Evolutionary conservation across 2,329 filamentous ascomycete species (phyloP), one percentile per base, ranked within the genome.

Genomic region (Blastomyces emzantsi): DNA sequence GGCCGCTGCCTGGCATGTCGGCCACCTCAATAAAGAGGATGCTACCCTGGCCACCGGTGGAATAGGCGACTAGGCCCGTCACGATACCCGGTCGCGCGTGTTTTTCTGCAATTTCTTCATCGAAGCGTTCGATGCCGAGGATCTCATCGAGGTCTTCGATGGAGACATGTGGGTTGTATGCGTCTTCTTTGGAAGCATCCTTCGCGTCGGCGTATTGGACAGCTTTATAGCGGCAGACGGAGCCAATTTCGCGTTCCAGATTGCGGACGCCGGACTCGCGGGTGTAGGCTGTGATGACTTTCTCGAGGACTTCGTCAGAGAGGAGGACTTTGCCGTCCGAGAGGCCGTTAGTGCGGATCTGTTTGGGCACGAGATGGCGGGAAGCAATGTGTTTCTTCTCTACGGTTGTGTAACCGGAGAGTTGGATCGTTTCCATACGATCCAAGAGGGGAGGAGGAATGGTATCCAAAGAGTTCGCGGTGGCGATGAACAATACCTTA

Each of bases 21-120:
- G 93, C 91, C 55, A 97, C 91, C 77, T 99, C 94, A 70, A 99
- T 99, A 81, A 99, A 99, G 63, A 99, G 83, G 71, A 99, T 99
- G 73, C 90, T 92, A 66, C 94, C 94, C 74, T 97, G 93, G 58
- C 92, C 92, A 60, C 94, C 93, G 3, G 88, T 89, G 72, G 88
- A 91, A 79, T 97, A 99, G 9, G 94, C 94, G 19, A 99, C 94
- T 41, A 99, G 87, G 17, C 94, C 94, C 0, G 94, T 99, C 47
- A 99, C 93, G 63, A 99, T 90, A 63, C 94, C 94, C 1, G 94
- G 93, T 22, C 92, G 84, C 82, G 73, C 82, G 49, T 85, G 85
- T 72, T 90, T 91, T 74, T 96, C 93, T 15, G 94, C 90, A 70
- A 99, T 90, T 77, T 99, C 94, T 74, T 97, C 92, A 71, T 97